Evolutionary conservation across 805 yeast species (phyloP).

Genomic region (Cyberlindnera samutprakarnensis): DNA sequence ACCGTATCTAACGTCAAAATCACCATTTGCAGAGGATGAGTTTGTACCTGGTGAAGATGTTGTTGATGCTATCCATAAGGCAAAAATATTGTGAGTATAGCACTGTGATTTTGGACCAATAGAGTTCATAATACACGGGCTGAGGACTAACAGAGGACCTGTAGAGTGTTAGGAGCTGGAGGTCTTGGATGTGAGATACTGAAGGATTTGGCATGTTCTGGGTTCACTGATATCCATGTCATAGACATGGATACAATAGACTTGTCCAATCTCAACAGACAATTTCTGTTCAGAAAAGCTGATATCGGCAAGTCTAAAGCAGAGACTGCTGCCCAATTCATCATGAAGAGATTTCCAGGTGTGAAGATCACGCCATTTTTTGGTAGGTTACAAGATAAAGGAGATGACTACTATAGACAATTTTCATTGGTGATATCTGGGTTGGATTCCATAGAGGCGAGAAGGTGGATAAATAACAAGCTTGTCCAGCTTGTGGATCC

Average conservation of each 20-base stretch:
- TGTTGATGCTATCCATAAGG: conserved; percentile 14
- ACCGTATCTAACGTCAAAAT: conserved; percentile 21
- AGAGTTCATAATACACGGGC: not conserved
- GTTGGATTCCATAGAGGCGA: conserved; percentile 79
- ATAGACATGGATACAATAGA: conserved; percentile 93
- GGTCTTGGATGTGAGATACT: conserved; percentile 91
- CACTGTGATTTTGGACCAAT: not conserved
- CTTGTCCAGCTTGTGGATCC: conserved; percentile 56
- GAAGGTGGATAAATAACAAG: conserved; percentile 80
- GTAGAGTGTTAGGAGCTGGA: conserved; percentile 77
- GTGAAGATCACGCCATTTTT: conserved; percentile 50
- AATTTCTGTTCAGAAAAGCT: conserved; percentile 70
- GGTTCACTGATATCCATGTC: conserved; percentile 72
- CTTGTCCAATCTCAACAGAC: conserved; percentile 83
- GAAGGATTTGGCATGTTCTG: conserved; percentile 67
- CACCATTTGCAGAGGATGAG: conserved; percentile 29
- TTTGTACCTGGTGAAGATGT: conserved; percentile 27
- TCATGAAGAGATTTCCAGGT: conserved; percentile 38
- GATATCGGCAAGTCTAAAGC: conserved; percentile 87
- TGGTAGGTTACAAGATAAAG: conserved; percentile 59
- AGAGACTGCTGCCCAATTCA: conserved; percentile 59
- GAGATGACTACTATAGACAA: conserved; percentile 51
- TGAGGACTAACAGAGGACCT: conserved; percentile 3
- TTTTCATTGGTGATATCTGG: conserved; percentile 81
- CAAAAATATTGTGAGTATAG: conserved; percentile 29